Evolutionary conservation across 2,329 filamentous ascomycete species (phyloP).

Genomic region (Trichoderma atrobrunneum): DNA sequence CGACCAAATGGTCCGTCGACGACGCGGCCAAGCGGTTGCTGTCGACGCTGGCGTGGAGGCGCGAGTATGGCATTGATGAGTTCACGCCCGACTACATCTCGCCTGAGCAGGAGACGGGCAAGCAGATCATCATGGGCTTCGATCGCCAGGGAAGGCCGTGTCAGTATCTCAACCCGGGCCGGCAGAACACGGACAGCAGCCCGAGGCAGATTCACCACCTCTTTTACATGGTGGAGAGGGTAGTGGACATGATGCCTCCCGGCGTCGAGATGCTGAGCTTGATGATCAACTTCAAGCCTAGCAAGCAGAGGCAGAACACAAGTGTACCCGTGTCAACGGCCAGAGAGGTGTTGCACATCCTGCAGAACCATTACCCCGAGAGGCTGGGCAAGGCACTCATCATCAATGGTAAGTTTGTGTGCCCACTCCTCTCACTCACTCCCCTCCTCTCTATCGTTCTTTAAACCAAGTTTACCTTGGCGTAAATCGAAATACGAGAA

Average conservation of each 20-base stretch:
- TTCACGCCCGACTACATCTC: slow-evolving; percentile 85
- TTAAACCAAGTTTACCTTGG: not conserved
- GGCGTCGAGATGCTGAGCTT: slow-evolving; percentile 84
- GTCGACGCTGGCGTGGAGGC: slow-evolving; percentile 79
- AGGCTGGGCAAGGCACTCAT: slow-evolving; percentile 84
- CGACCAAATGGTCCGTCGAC: slow-evolving; percentile 81
- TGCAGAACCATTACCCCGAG: slow-evolving; percentile 96
- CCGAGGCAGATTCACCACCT: slow-evolving; percentile 89
- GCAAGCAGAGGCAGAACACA: slow-evolving; percentile 69
- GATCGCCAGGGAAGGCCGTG: slow-evolving; percentile 85
- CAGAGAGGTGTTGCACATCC: slow-evolving; percentile 80
- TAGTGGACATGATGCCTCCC: slow-evolving; percentile 81
- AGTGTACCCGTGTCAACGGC: slow-evolving; percentile 71
- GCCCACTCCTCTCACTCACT: not conserved
- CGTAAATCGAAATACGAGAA: not conserved
- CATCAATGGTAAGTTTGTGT: slow-evolving; percentile 66
- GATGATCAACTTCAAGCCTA: slow-evolving; percentile 87
- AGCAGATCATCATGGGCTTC: slow-evolving; percentile 85
- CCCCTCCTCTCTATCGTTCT: not conserved
- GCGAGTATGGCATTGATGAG: slow-evolving; percentile 80
- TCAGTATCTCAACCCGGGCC: slow-evolving; percentile 82
- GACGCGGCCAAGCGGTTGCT: slow-evolving; percentile 77
- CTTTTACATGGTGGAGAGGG: slow-evolving; percentile 91
- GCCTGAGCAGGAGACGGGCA: slow-evolving; percentile 93
- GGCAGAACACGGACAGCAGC: slow-evolving; percentile 86